phyloP scores from a whole-genome alignment of 1,284 basidiomycete genomes.

The Malassezia obtusa region DNA sequence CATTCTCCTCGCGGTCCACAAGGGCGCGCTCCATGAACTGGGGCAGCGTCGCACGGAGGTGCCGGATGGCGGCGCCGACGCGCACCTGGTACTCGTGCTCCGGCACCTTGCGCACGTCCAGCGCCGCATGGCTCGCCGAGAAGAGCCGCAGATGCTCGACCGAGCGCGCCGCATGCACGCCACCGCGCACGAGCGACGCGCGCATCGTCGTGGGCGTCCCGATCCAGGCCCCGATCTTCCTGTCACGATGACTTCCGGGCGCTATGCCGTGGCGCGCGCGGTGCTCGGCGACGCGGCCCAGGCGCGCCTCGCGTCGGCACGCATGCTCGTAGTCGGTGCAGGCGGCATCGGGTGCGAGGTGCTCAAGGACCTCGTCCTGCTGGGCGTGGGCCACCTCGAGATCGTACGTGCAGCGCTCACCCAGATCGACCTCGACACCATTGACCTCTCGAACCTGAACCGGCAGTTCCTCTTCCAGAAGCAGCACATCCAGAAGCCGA shows the following conservation, averaged over 20 bases:
- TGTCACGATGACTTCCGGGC: slow-evolving; percentile 1
- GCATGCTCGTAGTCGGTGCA: slow-evolving; percentile 77
- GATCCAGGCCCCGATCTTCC: not conserved
- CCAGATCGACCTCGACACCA: slow-evolving; percentile 85
- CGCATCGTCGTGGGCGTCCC: not conserved
- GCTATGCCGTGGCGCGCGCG: slow-evolving; percentile 10
- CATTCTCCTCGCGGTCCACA: not conserved
- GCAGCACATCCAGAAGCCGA: slow-evolving; percentile 93
- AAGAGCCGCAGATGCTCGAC: not conserved
- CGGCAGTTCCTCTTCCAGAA: slow-evolving; percentile 95
- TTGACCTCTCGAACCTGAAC: slow-evolving; percentile 95
- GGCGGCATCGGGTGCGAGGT: slow-evolving; percentile 97
- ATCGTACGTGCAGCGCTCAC: slow-evolving; percentile 46
- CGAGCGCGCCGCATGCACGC: slow-evolving; percentile 1
- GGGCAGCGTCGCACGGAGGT: slow-evolving; percentile 14
- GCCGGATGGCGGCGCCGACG: slow-evolving; percentile 9
- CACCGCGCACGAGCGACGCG: not conserved
- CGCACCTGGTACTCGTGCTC: slow-evolving; percentile 19
- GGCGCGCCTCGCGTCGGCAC: slow-evolving; percentile 10
- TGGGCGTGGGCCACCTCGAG: slow-evolving; percentile 84
- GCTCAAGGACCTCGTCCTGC: slow-evolving; percentile 86
- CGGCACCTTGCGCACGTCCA: not conserved
- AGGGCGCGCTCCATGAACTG: slow-evolving; percentile 13
- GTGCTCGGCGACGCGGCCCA: slow-evolving; percentile 1
- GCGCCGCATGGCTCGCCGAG: not conserved